Evolutionary conservation across 2,329 filamentous ascomycete species (phyloP), one percentile per base, ranked within the genome.

Genomic region (Ceratocystis colombiana): DNA sequence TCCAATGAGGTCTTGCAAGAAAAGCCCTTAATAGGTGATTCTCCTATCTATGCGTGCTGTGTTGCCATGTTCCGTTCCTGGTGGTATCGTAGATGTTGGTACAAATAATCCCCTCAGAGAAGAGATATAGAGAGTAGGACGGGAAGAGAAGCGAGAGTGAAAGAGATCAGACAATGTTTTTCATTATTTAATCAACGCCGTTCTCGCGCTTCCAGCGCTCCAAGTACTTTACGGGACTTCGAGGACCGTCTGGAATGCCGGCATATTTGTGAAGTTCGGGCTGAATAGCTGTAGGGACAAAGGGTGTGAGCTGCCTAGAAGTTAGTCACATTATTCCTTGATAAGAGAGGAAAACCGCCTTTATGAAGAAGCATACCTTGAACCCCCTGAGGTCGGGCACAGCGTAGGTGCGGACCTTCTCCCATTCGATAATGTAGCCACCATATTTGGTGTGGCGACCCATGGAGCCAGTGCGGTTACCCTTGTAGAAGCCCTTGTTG

Each of bases 401-500:
- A 66, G 89, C 88, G 75, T 91, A 99, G 65, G 92, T 96, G 76
- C 93, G 87, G 73, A 97, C 90, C 78, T 95, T 96, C 66, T 80
- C 77, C 82, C 83, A 96, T 70, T 97, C 88, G 70, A 97, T 86
- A 61, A 85, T 75, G 76, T 94, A 99, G 63, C 87, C 87, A 76
- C 93, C 94, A 74, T 85, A 84, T 75, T 89, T 88, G 65, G 89
- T 92, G 77, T 95, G 90, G 15, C 80, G 78, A 75, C 94, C 94
- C 85, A 95, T 91, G 53, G 88, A 85, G 1, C 94, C 94, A 0
- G 90, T 88, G 61, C 92, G 83, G 72, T 88, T 96, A 74, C 94
- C 94, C 82, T 97, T 97, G 85, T 99, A 99, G 84, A 87, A 99
- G 71, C 92, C 93, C 74, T 90, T 90, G 75, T 88, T 89, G 74